phyloP scores from a whole-genome alignment of 1,284 basidiomycete genomes.

The Puccinia coronata region DNA sequence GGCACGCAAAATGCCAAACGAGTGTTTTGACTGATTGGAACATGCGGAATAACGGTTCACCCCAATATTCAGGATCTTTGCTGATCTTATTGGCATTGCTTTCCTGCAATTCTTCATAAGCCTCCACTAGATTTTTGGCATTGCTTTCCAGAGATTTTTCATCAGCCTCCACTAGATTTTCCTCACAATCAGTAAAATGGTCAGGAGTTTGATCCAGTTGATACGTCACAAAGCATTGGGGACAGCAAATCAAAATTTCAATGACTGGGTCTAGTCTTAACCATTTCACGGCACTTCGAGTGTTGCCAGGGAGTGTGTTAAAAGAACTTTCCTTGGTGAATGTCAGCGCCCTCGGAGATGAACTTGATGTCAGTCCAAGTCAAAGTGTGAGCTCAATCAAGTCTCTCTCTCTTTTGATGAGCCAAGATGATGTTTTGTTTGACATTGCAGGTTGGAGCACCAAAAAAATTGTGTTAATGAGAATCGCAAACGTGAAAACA shows the following conservation, averaged over 20 bases:
- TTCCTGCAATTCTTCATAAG: too few species aligned
- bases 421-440: background rate
- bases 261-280: background rate
- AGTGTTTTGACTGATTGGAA: too few species aligned
- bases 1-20: too few species aligned
- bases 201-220: background rate
- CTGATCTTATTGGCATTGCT: too few species aligned
- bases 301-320: background rate
- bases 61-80: background rate
- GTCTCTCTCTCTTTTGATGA: background rate
- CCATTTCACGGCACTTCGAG: background rate
- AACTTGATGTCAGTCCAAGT: background rate
- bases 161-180: background rate
- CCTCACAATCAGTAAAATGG: background rate
- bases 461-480: background rate
- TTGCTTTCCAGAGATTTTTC: too few species aligned
- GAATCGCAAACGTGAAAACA: background rate
- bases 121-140: background rate
- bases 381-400: background rate
- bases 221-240: constrained; percentile 15
- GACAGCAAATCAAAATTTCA: background rate
- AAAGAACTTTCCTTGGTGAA: background rate
- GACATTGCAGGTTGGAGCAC: background rate
- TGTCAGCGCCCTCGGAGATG: background rate
- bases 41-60: too few species aligned